Evolutionary conservation across 257 asterid genomes (phyloP).

Genomic region (Rehmannia glutinosa): DNA sequence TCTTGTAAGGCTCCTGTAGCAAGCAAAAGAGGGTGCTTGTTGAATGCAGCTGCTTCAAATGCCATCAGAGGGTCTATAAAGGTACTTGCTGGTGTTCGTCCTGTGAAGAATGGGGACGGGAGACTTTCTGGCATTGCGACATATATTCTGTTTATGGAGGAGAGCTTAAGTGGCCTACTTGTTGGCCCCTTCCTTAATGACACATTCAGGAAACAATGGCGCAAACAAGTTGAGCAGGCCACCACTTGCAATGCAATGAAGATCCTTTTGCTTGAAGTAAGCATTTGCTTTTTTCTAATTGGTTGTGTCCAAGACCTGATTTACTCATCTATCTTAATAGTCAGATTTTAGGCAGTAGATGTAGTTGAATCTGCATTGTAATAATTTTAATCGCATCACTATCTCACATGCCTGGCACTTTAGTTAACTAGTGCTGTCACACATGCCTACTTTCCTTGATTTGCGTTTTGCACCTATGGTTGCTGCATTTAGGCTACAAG

Average conservation of each 20-base stretch:
- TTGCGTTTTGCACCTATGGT: not conserved
- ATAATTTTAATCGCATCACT: constrained; percentile 17
- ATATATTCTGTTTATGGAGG: constrained; percentile 66
- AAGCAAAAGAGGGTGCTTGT: constrained; percentile 75
- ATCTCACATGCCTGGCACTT: not conserved
- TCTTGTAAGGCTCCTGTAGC: constrained; percentile 58
- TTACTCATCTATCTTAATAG: not conserved
- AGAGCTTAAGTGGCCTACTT: constrained; percentile 68
- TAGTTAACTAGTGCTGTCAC: not conserved
- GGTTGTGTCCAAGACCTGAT: constrained; percentile 9
- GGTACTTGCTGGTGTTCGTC: constrained; percentile 47
- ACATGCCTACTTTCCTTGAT: constrained; percentile 16
- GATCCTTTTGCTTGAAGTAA: constrained; percentile 71
- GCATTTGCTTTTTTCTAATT: constrained; percentile 15
- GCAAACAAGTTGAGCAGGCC: constrained; percentile 60
- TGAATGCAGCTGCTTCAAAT: constrained; percentile 81
- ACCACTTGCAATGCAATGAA: constrained; percentile 45
- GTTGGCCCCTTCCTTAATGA: constrained; percentile 60
- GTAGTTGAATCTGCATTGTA: constrained; percentile 9
- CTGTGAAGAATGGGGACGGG: constrained; percentile 57
- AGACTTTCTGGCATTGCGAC: constrained; percentile 54
- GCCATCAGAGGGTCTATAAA: constrained; percentile 65
- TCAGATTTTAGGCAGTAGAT: constrained; percentile 4
- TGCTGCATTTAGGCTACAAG: too few species aligned
- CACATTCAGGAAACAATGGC: constrained; percentile 64